These are phyloP conservation scores for Dendrobium officinale DNA, from an alignment of 106 monocot genomes.

Conservation along the genomic window DNA sequence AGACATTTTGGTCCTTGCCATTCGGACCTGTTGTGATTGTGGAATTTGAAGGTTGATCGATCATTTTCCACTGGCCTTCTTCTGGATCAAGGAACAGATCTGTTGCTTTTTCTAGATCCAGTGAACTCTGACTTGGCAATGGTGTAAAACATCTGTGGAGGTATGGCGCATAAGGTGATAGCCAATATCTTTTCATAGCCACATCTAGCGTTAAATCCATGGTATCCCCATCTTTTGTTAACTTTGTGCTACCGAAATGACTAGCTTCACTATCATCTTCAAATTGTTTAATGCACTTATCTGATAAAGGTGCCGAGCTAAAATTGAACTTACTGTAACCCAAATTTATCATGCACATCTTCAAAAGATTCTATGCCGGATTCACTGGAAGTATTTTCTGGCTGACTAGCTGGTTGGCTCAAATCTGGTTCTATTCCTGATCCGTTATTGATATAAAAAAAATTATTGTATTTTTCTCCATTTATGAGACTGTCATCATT, in stretches of 20 bases:
- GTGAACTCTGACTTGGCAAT: slow-evolving; percentile 28
- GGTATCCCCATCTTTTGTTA: slow-evolving; percentile 11
- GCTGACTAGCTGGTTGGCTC: slow-evolving; percentile 1
- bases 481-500: slow-evolving; percentile 3
- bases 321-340: slow-evolving; percentile 5
- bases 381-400: slow-evolving; percentile 9
- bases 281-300: slow-evolving; percentile 1
- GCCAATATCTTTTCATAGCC: slow-evolving; percentile 31
- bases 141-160: slow-evolving; percentile 23
- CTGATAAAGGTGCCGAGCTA: slow-evolving; percentile 16
- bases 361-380: slow-evolving; percentile 9
- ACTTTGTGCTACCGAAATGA: slow-evolving; percentile 9
- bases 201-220: slow-evolving; percentile 24
- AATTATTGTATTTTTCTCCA: slow-evolving; percentile 11
- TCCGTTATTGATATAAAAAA: slow-evolving; percentile 2
- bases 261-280: slow-evolving; percentile 10
- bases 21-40: slow-evolving; percentile 12
- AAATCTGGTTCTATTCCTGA: slow-evolving; percentile 12
- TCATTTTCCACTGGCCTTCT: slow-evolving; percentile 85
- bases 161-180: slow-evolving; percentile 40
- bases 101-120: slow-evolving; percentile 40
- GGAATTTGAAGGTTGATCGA: slow-evolving; percentile 33
- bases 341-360: neutral
- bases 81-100: slow-evolving; percentile 83
- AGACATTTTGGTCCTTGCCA: slow-evolving; percentile 12